Evolutionary conservation across 768 basidiomycete species (phyloP).

Genomic region (Amanita polypyramis): DNA sequence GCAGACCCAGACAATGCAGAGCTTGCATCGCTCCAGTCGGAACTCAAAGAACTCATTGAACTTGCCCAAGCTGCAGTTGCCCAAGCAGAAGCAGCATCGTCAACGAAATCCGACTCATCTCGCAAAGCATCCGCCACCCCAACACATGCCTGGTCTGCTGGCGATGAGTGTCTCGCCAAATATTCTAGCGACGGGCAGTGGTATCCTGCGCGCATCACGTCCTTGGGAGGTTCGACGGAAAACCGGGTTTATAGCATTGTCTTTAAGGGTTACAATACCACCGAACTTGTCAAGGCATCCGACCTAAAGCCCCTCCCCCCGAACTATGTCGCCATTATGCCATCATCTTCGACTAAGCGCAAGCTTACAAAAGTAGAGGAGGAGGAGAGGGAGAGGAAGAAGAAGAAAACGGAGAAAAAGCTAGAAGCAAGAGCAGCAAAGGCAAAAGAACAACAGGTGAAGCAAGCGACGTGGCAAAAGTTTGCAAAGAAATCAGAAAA

Average conservation of each 20-base stretch:
- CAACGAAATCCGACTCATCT: conserved; percentile 45
- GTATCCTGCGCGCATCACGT: conserved; percentile 86
- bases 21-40: conserved; percentile 60
- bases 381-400: conserved; percentile 80
- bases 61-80: conserved; percentile 66
- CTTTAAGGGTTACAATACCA: conserved; percentile 88
- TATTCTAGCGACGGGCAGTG: conserved; percentile 77
- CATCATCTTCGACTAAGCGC: conserved; percentile 51
- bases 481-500: conserved; percentile 92
- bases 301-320: conserved; percentile 64
- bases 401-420: conserved; percentile 95
- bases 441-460: conserved; percentile 76
- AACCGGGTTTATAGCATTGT: conserved; percentile 83
- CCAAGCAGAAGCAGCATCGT: conserved; percentile 53
- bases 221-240: conserved; percentile 70
- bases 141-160: conserved; percentile 57
- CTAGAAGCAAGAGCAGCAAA: conserved; percentile 73
- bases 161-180: conserved; percentile 79
- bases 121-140: conserved; percentile 47
- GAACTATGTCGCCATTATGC: conserved; percentile 35
- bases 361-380: conserved; percentile 75
- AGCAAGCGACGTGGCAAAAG: conserved; percentile 88
- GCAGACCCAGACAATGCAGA: conserved; percentile 68
- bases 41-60: conserved; percentile 75
- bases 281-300: conserved; percentile 66